phyloP scores from a whole-genome alignment of 2,329 filamentous ascomycete genomes.

The Teratosphaeria zuluensis region DNA sequence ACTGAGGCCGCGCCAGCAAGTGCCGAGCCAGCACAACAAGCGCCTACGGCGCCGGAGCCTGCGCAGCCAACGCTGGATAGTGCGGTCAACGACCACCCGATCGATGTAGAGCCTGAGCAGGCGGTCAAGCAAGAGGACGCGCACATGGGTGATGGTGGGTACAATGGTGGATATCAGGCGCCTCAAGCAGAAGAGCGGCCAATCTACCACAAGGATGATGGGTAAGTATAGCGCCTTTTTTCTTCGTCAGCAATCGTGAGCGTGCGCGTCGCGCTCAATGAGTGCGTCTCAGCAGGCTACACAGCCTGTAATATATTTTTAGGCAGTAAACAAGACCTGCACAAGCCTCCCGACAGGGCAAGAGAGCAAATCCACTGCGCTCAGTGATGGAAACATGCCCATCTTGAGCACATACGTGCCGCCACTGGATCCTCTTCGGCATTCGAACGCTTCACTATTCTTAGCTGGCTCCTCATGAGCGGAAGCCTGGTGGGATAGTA shows the following conservation, averaged over 20 bases:
- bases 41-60: slow-evolving; percentile 18
- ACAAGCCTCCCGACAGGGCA: neutral
- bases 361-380: neutral
- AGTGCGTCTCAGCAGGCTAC: neutral
- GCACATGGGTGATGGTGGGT: slow-evolving; percentile 1
- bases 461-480: neutral
- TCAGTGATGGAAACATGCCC: neutral
- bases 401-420: neutral
- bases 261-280: neutral
- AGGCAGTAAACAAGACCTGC: neutral
- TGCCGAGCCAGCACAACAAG: slow-evolving; percentile 16
- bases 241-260: slow-evolving; percentile 3
- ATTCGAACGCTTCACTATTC: neutral
- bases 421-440: neutral
- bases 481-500: neutral
- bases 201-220: slow-evolving; percentile 79
- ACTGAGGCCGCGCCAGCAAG: slow-evolving; percentile 5
- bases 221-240: slow-evolving; percentile 51
- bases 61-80: slow-evolving; percentile 6
- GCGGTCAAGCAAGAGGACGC: neutral
- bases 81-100: slow-evolving; percentile 16
- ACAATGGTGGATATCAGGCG: slow-evolving; percentile 4
- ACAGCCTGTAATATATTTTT: neutral
- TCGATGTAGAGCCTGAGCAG: slow-evolving; percentile 19
- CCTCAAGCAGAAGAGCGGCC: slow-evolving; percentile 36